Conservation (phyloP, 371 early-diverging fungal genomes). For the Rhizopus arrhizus region DNA sequence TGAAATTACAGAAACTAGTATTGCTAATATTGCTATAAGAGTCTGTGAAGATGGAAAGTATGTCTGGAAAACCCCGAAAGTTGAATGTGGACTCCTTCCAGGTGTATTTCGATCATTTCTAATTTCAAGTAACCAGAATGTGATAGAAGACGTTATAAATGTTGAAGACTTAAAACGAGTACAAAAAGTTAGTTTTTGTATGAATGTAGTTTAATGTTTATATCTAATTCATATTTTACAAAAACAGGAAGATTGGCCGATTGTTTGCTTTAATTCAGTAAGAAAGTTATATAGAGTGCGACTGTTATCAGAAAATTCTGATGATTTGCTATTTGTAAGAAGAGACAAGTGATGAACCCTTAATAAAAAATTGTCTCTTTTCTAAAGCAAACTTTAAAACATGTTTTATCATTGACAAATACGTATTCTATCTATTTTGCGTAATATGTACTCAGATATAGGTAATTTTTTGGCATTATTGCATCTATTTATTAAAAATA, state of each 20-base stretch:
- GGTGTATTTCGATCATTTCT: slow-evolving; percentile 56
- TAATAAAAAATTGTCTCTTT: too few relatives aligned
- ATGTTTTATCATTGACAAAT: too few relatives aligned
- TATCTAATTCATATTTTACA: too few relatives aligned
- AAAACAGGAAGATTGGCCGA: slow-evolving; percentile 33
- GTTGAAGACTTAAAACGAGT: slow-evolving; percentile 49
- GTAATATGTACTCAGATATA: too few relatives aligned
- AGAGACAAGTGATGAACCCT: too few relatives aligned
- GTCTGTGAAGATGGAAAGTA: slow-evolving; percentile 16
- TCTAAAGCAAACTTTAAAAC: too few relatives aligned
- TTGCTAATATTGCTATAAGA: slow-evolving; percentile 63
- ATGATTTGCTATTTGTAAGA: too few relatives aligned
- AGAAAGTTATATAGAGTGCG: slow-evolving; percentile 47
- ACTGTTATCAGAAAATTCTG: not conserved
- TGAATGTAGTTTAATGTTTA: slow-evolving; percentile 3
- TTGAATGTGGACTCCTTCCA: slow-evolving; percentile 49
- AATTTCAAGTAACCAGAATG: slow-evolving; percentile 26
- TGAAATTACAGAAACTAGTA: slow-evolving; percentile 61
- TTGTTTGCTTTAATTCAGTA: slow-evolving; percentile 60
- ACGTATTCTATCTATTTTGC: too few relatives aligned
- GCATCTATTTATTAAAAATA: too few relatives aligned
- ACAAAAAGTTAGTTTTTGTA: slow-evolving; percentile 33
- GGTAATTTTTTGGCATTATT: too few relatives aligned
- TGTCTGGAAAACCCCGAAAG: slow-evolving; percentile 54
- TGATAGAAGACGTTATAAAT: slow-evolving; percentile 44